Base-by-base conservation (phyloP, 805 yeast species). In the Candida easanensis region DNA sequence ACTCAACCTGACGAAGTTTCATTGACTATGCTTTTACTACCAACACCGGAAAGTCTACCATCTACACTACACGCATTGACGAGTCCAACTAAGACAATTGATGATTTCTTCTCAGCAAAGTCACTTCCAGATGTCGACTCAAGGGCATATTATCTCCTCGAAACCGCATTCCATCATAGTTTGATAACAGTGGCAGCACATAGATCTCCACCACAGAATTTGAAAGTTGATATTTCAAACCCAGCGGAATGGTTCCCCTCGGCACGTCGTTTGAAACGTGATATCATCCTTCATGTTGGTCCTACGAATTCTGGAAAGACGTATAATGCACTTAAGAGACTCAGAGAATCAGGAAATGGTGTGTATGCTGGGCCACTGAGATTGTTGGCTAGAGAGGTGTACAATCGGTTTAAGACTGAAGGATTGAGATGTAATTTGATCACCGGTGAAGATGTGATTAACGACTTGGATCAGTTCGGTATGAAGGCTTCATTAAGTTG, bases 281-380 rank as follows among this genome's bases (percentile, higher is more conserved):
- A 84, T 39, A 73, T 93, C 38, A 74, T 84, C n/a, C 77, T 93
- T 80, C 99, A 93, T 61, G 87, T 93, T 10, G 99, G 99, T 0
- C 99, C 99, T 1, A 93, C 99, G 0, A 93, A 93, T 61, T 82
- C 93, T 52, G 99, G 99, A 11, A 93, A 93, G 57, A 93, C 98
- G 0, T 86, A 87, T 58, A 75, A 77, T 37, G 96, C 98, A 0
- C 66, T 93, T 36, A 72, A 84, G 54, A 73, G 79, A 42, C 70
- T 93, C 38, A 80, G 80, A 52, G 56, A 63, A 17, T 80, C 88
- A 14, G 71, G 79, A 25, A 73, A 80, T 16, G 99, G 99, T 0
- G 86, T 84, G 52, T 93, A 83, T 64, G 98, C 98, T 0, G 98
- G 98, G 1, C 99, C 99, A 0, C 67, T 93, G 36, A 71, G 99